Evolutionary conservation across 2,329 filamentous ascomycete species (phyloP), one percentile per base, ranked within the genome.

Genomic region (Fusarium veterinarium): DNA sequence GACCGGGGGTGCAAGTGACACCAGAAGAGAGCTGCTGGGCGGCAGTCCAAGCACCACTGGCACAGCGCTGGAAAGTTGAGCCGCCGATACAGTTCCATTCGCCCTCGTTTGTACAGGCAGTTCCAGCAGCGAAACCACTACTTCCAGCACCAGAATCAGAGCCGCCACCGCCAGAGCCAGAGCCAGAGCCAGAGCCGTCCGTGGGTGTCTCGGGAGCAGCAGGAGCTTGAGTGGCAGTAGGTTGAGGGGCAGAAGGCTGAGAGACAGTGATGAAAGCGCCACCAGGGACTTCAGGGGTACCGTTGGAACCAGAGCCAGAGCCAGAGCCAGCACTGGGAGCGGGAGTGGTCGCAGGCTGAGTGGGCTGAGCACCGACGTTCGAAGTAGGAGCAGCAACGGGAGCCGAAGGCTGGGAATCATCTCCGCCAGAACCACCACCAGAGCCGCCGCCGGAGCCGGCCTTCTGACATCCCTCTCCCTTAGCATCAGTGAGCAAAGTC

Each of bases 81-180:
- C 87, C 86, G 0, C 77, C 80, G 11, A 89, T 80, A 71, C 88
- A 90, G 81, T 89, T 89, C 85, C 85, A 90, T 16, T 78, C 76
- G 3, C 88, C 88, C 49, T 89, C 86, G 2, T 71, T 51, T 12
- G 82, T 74, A 79, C 88, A 90, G 1, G 84, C 80, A 23, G 84
- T 78, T 41, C 87, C 87, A 10, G 79, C 80, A 3, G 85, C 74
- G 30, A 83, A 69, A 2, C 73, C 79, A n/a, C 77, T 78, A 59
- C 66, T 65, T 3, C 71, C 71, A 25, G 23, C 23, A 25, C 23
- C 23, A 25, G 23, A 25, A 25, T 25, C 23, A 25, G 23, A 25
- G 23, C 23, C 23, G 23, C 23, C 23, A 25, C 23, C 23, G 23
- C 23, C 23, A 25, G 23, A 25, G 23, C 23, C 23, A 25, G 23